Evolutionary conservation across 2,329 filamentous ascomycete species (phyloP), one percentile per base, ranked within the genome.

Genomic region (Colletotrichum tropicale): DNA sequence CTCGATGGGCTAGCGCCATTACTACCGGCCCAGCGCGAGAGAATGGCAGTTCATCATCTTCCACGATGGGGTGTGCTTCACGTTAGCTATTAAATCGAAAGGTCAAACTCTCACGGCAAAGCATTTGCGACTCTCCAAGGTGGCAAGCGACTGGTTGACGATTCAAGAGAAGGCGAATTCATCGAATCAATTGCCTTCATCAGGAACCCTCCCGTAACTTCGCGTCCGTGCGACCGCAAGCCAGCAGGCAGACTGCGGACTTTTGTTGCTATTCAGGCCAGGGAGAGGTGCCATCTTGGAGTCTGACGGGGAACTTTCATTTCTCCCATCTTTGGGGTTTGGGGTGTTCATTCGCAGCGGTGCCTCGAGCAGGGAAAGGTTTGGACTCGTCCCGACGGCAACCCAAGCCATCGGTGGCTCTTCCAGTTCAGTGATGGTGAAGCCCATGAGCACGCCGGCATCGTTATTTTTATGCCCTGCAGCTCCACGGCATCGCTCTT

Each of bases 31-130:
- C 1, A 24, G 21, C 48, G 5, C n/a, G 48, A 55, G 48, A 55
- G 48, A n/a, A 55, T 24, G 4, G n/a, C 2, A 24, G n/a, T 55
- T 55, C 48, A 15, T 55, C 48, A 24, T 55, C 5, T 55, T 55
- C 48, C 48, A 55, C 48, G 1, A 55, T 21, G 10, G 9, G 1
- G 21, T 55, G 16, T 55, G 48, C 48, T 55, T 4, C 48, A n/a
- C 0, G 48, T 24, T 24, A 24, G 48, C n/a, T 0, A 55, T 24
- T 24, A 24, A 55, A 5, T 3, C 48, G 13, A 4, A 55, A 1
- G 21, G 7, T 0, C n/a, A 6, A n/a, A 55, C n/a, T 0, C 48
- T 24, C 0, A 21, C 48, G 48, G 48, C 48, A 10, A 21, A 8
- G 21, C 1, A 55, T 55, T 24, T 24, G 10, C n/a, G 21, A 55